Conservation (phyloP, 2,329 filamentous ascomycete species). For the Colletotrichum sp. region DNA sequence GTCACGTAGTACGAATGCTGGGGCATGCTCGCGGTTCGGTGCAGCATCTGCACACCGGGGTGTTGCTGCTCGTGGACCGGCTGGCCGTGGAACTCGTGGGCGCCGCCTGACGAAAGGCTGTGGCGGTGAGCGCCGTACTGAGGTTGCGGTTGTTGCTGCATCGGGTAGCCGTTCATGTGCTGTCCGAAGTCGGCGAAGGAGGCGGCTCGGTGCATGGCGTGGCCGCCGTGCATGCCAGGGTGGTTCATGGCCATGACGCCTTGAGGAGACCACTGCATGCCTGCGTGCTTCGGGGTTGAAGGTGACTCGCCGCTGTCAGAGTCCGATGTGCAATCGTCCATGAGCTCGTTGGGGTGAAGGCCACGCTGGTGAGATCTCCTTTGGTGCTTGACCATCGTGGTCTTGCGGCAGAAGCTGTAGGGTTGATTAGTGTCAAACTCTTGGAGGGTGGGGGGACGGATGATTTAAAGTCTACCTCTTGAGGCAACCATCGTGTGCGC, state of each 20-base stretch:
- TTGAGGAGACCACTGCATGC: constrained; percentile 56
- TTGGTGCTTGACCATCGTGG: constrained; percentile 73
- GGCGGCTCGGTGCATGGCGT: constrained; percentile 53
- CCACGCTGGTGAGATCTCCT: constrained; percentile 65
- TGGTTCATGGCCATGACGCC: constrained; percentile 43
- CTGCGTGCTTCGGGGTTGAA: constrained; percentile 58
- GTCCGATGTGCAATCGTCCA: constrained; percentile 60
- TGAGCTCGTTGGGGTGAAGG: constrained; percentile 56
- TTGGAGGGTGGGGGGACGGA: too few relatives aligned
- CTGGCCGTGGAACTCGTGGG: constrained; percentile 48
- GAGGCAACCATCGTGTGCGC: constrained; percentile 62
- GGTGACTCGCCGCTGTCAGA: constrained; percentile 64
- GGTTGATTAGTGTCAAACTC: constrained; percentile 21
- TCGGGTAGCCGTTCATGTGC: constrained; percentile 48
- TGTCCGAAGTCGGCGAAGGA: constrained; percentile 61
- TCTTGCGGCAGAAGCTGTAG: constrained; percentile 71
- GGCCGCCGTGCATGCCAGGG: constrained; percentile 37
- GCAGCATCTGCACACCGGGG: constrained; percentile 49
- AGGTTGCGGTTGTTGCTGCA: constrained; percentile 38
- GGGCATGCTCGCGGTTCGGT: constrained; percentile 51
- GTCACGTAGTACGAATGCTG: constrained; percentile 59
- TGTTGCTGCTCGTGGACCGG: constrained; percentile 48
- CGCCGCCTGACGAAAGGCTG: constrained; percentile 45
- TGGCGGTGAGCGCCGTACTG: constrained; percentile 49
- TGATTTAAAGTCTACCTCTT: constrained; percentile 54